Percentiles rank a stretch among this genome's conserved stretches.
Conservation (phyloP, 768 basidiomycete genomes). For the Daedaleopsis sinensis region DNA sequence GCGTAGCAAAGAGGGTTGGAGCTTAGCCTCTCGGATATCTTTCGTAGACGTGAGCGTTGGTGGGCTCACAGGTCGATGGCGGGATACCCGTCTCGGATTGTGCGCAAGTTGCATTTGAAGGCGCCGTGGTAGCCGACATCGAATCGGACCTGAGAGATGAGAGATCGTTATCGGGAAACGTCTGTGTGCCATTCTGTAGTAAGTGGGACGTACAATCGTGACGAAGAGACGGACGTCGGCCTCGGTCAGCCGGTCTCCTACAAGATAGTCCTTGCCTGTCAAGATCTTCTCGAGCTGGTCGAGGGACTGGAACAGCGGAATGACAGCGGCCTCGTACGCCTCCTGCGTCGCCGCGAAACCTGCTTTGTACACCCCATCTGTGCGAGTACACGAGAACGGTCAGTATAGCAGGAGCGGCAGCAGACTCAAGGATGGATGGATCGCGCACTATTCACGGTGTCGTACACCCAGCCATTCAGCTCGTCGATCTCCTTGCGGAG, state of each 20-base stretch:
- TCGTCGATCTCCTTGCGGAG: slow-evolving; percentile 78
- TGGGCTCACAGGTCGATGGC: slow-evolving; percentile 62
- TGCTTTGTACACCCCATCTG: slow-evolving; percentile 85
- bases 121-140: slow-evolving; percentile 89
- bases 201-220: slow-evolving; percentile 52
- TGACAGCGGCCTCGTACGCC: slow-evolving; percentile 81
- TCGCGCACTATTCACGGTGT: slow-evolving; percentile 76
- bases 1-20: background rate
- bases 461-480: slow-evolving; percentile 86
- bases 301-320: slow-evolving; percentile 74
- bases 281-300: slow-evolving; percentile 82
- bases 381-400: background rate
- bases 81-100: slow-evolving; percentile 87
- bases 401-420: background rate
- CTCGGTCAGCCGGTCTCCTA: slow-evolving; percentile 84
- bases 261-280: slow-evolving; percentile 77
- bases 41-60: no score
- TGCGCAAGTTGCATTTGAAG: slow-evolving; percentile 92
- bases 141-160: slow-evolving; percentile 68
- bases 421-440: no score
- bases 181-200: background rate
- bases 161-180: background rate
- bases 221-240: slow-evolving; percentile 88
- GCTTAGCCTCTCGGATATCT: background rate
- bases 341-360: slow-evolving; percentile 84